Evolutionary conservation across 768 basidiomycete species (phyloP), one percentile per base, ranked within the genome.

Genomic region (Termitomyces sp.): DNA sequence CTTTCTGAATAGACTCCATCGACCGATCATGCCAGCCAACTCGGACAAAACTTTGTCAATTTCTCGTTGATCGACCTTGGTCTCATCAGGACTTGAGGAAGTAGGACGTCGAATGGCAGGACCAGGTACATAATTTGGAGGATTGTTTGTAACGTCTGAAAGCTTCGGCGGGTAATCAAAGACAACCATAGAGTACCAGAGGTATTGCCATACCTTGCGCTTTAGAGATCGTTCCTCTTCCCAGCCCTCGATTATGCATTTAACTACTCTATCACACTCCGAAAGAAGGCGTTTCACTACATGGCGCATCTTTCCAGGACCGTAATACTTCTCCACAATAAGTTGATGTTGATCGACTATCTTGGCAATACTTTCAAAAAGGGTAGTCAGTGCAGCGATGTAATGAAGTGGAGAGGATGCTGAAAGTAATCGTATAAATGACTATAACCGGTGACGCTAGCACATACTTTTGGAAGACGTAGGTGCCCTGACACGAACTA

Each of bases 301-400:
- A 36, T 73, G 81, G 42, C 78, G 74, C 96, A 98, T 98, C 69
- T 89, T 88, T 0, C 93, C 90, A 9, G 70, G 64, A 0, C 97
- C 97, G 65, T 99, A 99, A 72, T 99, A 98, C 73, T 97, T 98
- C 68, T 98, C 96, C 1, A 99, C 95, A 5, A 99, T 85, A 2
- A 94, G 92, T 63, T 97, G 96, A 68, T 99, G 97, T 66, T 99
- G 97, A 65, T 96, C 94, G 22, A 99, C 87, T 62, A 99, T 94
- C 77, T 92, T 84, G 0, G 95, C 97, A 51, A 99, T 88, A 56
- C 88, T 90, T 73, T 99, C 97, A 63, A 98, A 94, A 1, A 99
- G 81, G 6, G 92, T 87, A 2, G 96, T 98, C 55, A 99, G 74
- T 12, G 87, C 82, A 3, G 92, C 87, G 61, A 97, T 85, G 68